Conservation (phyloP, 2,329 filamentous ascomycete species). For the Diaporthe humulicola region DNA sequence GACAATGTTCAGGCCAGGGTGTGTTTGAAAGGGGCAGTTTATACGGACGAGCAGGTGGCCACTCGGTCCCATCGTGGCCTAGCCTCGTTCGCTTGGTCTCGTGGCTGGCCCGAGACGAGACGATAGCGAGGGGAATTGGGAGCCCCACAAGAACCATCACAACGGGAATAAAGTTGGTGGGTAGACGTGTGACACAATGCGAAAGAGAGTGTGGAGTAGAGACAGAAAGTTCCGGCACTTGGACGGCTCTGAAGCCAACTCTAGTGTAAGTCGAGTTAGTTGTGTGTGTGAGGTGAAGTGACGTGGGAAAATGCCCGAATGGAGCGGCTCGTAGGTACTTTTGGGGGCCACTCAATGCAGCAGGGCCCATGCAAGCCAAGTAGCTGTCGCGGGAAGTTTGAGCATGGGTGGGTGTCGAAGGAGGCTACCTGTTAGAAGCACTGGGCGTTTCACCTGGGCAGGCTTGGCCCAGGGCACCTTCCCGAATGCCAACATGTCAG, state of each 20-base stretch:
- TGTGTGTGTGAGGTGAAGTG: background rate
- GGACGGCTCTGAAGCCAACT: constrained; percentile 16
- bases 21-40: constrained; percentile 26
- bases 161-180: background rate
- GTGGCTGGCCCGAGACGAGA: background rate
- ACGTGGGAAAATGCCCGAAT: constrained; percentile 9
- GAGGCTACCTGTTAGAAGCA: constrained; percentile 9
- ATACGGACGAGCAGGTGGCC: background rate
- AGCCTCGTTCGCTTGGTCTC: background rate
- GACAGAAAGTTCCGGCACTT: constrained; percentile 3
- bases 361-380: constrained; percentile 3
- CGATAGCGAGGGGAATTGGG: constrained; percentile 1
- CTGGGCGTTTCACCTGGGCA: constrained; percentile 25
- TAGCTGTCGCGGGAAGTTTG: constrained; percentile 27
- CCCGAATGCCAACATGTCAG: background rate
- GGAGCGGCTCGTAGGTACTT: background rate
- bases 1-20: constrained; percentile 31
- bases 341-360: constrained; percentile 1
- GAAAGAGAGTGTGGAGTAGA: background rate
- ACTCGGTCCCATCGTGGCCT: background rate
- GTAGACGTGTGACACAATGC: background rate
- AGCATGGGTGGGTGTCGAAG: background rate
- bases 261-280: background rate
- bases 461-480: constrained; percentile 7
- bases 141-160: constrained; percentile 1